phyloP scores from a whole-genome alignment of 768 basidiomycete genomes.

The Lactarius trivialis region DNA sequence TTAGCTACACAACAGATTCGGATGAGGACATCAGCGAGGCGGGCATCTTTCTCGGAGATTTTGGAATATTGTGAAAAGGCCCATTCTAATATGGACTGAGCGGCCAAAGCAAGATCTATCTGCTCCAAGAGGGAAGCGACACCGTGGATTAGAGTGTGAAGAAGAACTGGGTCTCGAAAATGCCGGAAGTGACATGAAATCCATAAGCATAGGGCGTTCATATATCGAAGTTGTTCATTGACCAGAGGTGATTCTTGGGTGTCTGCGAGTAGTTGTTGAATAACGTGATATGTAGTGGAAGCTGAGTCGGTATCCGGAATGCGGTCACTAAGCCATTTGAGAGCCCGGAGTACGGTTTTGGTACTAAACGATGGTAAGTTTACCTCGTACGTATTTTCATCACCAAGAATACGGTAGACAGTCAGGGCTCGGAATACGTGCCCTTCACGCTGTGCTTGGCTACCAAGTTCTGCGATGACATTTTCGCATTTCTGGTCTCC shows the following conservation, averaged over 20 bases:
- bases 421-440: constrained; percentile 46
- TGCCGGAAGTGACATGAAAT: constrained; percentile 52
- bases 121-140: constrained; percentile 59
- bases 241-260: constrained; percentile 64
- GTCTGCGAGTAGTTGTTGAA: constrained; percentile 64
- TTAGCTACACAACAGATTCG: constrained; percentile 58
- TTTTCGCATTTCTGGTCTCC: constrained; percentile 64
- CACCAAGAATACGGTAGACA: constrained; percentile 42
- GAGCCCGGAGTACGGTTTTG: constrained; percentile 42
- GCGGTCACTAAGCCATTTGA: constrained; percentile 52
- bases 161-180: constrained; percentile 52
- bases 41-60: constrained; percentile 38
- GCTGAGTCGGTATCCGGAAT: constrained; percentile 38
- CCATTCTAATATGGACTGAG: constrained; percentile 79
- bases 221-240: constrained; percentile 72
- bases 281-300: constrained; percentile 71
- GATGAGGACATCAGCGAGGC: constrained; percentile 60
- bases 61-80: constrained; percentile 49
- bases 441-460: constrained; percentile 34
- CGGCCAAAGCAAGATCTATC: constrained; percentile 56
- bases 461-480: constrained; percentile 42
- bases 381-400: constrained; percentile 51
- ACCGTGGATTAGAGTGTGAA: constrained; percentile 65
- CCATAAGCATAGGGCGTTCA: constrained; percentile 71
- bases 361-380: constrained; percentile 58